phyloP scores from a whole-genome alignment of 2,329 filamentous ascomycete genomes.

The Aspergillus melleus region DNA sequence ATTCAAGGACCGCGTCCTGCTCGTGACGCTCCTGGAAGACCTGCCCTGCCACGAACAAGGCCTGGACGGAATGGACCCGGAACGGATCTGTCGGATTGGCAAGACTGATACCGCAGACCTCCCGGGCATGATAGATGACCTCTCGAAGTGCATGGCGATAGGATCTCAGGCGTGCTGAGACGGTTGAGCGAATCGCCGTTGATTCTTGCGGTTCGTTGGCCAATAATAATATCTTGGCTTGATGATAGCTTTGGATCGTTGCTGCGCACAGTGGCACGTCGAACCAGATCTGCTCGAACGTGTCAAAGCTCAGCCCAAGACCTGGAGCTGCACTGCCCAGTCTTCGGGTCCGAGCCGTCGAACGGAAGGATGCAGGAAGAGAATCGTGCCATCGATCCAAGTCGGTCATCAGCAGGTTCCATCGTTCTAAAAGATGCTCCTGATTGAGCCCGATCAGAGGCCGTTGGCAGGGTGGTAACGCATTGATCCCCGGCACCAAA shows the following conservation, averaged over 20 bases:
- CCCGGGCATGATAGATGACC: conserved; percentile 52
- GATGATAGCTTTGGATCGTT: conserved; percentile 62
- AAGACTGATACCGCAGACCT: conserved; percentile 57
- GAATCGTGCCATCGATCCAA: conserved; percentile 55
- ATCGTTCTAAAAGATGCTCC: conserved; percentile 36
- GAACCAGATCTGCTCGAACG: conserved; percentile 1
- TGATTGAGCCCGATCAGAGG: conserved; percentile 13
- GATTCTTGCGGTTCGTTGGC: conserved; percentile 59
- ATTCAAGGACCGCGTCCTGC: not conserved
- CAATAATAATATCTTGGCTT: conserved; percentile 59
- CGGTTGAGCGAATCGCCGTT: conserved; percentile 46
- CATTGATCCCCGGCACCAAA: conserved; percentile 9
- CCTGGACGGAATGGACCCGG: conserved; percentile 32
- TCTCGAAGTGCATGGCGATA: conserved; percentile 53
- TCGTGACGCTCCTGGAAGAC: conserved; percentile 47
- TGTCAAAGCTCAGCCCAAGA: not conserved
- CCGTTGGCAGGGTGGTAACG: conserved; percentile 8
- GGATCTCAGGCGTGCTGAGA: conserved; percentile 51
- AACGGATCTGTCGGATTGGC: conserved; percentile 54
- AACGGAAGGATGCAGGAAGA: conserved; percentile 54
- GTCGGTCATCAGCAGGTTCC: conserved; percentile 53
- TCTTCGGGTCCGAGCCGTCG: conserved; percentile 43
- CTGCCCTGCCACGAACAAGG: conserved; percentile 23
- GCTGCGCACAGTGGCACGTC: conserved; percentile 57
- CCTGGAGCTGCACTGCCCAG: conserved; percentile 20